Conservation (phyloP, 805 yeast genomes). For the Metschnikowia corniflorae region DNA sequence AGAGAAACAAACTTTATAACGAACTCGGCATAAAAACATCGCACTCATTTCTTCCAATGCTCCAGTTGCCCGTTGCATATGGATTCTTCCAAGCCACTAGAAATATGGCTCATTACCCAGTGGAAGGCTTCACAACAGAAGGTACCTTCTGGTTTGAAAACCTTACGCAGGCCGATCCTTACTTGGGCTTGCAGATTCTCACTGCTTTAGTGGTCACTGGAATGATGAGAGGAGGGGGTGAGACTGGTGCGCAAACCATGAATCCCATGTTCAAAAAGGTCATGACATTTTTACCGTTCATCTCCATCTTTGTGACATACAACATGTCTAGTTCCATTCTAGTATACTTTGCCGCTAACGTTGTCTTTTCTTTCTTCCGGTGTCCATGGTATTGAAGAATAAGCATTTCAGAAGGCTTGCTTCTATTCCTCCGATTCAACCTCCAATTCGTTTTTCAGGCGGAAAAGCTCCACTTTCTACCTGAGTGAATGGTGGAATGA, state of each 20-base stretch:
- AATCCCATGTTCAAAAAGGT: slow-evolving; percentile 59
- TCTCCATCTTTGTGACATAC: slow-evolving; percentile 87
- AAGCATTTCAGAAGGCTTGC: slow-evolving; percentile 52
- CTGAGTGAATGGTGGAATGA: slow-evolving; percentile 37
- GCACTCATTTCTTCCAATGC: slow-evolving; percentile 71
- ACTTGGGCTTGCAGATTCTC: slow-evolving; percentile 76
- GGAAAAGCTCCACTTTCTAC: slow-evolving; percentile 29
- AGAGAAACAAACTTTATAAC: slow-evolving; percentile 59
- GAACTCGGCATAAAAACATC: slow-evolving; percentile 70
- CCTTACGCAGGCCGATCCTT: slow-evolving; percentile 83
- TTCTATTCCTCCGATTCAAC: slow-evolving; percentile 59
- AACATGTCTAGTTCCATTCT: slow-evolving; percentile 81
- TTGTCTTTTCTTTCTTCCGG: slow-evolving; percentile 70
- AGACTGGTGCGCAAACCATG: slow-evolving; percentile 73
- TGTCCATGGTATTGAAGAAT: slow-evolving; percentile 60
- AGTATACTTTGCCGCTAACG: slow-evolving; percentile 79
- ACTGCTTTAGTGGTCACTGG: slow-evolving; percentile 78
- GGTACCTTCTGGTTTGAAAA: slow-evolving; percentile 86
- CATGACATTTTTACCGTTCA: slow-evolving; percentile 70
- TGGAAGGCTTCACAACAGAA: slow-evolving; percentile 72
- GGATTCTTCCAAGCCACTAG: slow-evolving; percentile 87
- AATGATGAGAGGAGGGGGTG: slow-evolving; percentile 84
- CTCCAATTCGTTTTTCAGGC: slow-evolving; percentile 41
- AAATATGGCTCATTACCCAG: slow-evolving; percentile 79
- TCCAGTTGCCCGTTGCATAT: slow-evolving; percentile 79